phyloP scores from a whole-genome alignment of 2,329 filamentous ascomycete genomes.

The Talaromyces amestolkiae region DNA sequence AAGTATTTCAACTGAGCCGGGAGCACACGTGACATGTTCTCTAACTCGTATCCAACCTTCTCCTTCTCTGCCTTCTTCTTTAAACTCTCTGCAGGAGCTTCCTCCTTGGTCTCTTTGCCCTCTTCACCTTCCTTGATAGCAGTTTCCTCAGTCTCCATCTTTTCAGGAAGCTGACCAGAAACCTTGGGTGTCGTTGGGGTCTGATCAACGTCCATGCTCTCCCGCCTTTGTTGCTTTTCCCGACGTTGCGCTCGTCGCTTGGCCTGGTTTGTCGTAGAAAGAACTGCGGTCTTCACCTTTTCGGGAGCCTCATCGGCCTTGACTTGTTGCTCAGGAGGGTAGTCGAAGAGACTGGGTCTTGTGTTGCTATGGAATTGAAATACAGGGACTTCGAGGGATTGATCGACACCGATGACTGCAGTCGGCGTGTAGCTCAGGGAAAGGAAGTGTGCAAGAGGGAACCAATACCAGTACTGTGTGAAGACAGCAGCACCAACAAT shows the following conservation, averaged over 20 bases:
- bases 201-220: constrained; percentile 93
- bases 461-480: constrained; percentile 99
- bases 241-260: constrained; percentile 93
- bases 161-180: constrained; percentile 62
- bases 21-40: constrained; percentile 95
- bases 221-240: constrained; percentile 80
- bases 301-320: constrained; percentile 92
- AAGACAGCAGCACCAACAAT: constrained; percentile 98
- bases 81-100: constrained; percentile 51
- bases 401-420: constrained; percentile 89
- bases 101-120: constrained; percentile 54
- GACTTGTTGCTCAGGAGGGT: constrained; percentile 92
- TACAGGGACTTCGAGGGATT: constrained; percentile 86
- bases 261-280: constrained; percentile 95
- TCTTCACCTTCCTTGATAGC: constrained; percentile 63
- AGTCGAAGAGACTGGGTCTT: constrained; percentile 92
- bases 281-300: constrained; percentile 88
- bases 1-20: constrained; percentile 93
- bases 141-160: constrained; percentile 70
- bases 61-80: constrained; percentile 96
- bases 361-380: constrained; percentile 97
- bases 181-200: constrained; percentile 72
- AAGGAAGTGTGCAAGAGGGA: constrained; percentile 96
- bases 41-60: constrained; percentile 91
- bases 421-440: constrained; percentile 96